Evolutionary conservation across 306 rosid species (phyloP), one percentile per base, ranked within the genome.

Genomic region (Aeschynomene evenia): DNA sequence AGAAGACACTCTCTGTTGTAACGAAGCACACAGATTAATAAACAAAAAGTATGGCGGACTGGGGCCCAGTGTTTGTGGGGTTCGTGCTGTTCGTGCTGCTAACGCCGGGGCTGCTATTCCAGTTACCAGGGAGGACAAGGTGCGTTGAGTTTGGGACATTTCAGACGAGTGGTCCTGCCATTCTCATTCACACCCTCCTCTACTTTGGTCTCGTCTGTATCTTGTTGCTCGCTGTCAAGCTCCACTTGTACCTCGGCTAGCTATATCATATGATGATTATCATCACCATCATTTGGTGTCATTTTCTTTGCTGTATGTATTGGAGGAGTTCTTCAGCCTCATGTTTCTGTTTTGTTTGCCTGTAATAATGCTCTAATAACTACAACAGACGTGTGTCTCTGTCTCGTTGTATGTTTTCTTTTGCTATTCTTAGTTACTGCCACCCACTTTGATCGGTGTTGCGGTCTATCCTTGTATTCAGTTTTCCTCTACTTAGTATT

Each of bases 1-100:
- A n/a, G n/a, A n/a, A n/a, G n/a, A n/a, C n/a, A n/a, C n/a, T n/a
- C n/a, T n/a, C n/a, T n/a, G n/a, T n/a, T n/a, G n/a, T n/a, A n/a
- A n/a, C n/a, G n/a, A n/a, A n/a, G n/a, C n/a, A n/a, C n/a, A n/a
- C n/a, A n/a, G n/a, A n/a, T n/a, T n/a, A n/a, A n/a, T n/a, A n/a
- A n/a, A n/a, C n/a, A n/a, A n/a, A n/a, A 13, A 40, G 46, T 9
- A 85, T 85, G 98, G 72, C 87, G 9, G 94, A 92, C 64, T 92
- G 98, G 98, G 96, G 98, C 7, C 98, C 98, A 10, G 84, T 92
- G 61, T 84, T 89, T 45, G 87, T 85, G 43, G 84, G 92, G 1
- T 85, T 82, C 49, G 75, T 92, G 74, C 78, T 92, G 57, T 92
- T 92, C 58, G 80, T 92, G 55, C 72, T 92, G 85, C 49, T 92